Conservation (phyloP, 2,329 filamentous ascomycete genomes). For the Cladorrhinum sp. region DNA sequence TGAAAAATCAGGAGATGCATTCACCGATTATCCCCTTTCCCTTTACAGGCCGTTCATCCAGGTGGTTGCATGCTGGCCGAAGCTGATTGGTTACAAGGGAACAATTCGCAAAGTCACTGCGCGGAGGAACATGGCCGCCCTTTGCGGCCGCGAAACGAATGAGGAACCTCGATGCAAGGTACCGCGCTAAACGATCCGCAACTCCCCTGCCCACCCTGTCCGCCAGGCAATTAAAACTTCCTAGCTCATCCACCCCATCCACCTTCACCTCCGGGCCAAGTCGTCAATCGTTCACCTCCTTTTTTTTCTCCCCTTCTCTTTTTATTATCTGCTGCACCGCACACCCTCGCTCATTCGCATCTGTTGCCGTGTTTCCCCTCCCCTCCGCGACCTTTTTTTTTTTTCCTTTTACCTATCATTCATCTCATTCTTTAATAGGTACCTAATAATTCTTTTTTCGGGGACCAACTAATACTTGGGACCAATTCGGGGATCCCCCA, state of each 20-base stretch:
- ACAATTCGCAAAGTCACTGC: constrained; percentile 2
- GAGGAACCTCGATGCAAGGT: constrained; percentile 15
- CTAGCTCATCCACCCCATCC: constrained; percentile 22
- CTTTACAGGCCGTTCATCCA: constrained; percentile 2
- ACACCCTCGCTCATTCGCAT: constrained; percentile 24
- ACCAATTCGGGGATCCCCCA: constrained; percentile 18
- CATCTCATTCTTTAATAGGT: constrained; percentile 24
- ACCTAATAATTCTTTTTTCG: constrained; percentile 17
- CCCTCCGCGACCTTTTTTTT: constrained; percentile 17
- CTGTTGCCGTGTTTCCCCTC: constrained; percentile 15
- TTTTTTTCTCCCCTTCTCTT: constrained; percentile 24
- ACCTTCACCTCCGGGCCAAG: constrained; percentile 17
- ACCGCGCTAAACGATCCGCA: constrained; percentile 12
- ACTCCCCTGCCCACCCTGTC: constrained; percentile 11
- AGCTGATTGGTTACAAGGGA: neutral
- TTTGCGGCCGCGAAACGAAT: constrained; percentile 11
- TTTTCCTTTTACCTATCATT: constrained; percentile 16
- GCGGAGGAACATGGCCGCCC: too few relatives aligned
- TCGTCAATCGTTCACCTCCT: constrained; percentile 23
- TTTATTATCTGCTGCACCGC: constrained; percentile 19
- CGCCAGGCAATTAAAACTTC: constrained; percentile 23
- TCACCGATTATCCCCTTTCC: neutral
- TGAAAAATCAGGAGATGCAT: neutral
- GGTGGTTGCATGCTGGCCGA: constrained; percentile 9
- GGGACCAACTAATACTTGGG: neutral